Percentiles rank a stretch among this genome's conserved stretches.
Evolutionary conservation across 495 filamentous ascomycete genomes (phyloP).

Genomic region (Elaphomyces granulatus): DNA sequence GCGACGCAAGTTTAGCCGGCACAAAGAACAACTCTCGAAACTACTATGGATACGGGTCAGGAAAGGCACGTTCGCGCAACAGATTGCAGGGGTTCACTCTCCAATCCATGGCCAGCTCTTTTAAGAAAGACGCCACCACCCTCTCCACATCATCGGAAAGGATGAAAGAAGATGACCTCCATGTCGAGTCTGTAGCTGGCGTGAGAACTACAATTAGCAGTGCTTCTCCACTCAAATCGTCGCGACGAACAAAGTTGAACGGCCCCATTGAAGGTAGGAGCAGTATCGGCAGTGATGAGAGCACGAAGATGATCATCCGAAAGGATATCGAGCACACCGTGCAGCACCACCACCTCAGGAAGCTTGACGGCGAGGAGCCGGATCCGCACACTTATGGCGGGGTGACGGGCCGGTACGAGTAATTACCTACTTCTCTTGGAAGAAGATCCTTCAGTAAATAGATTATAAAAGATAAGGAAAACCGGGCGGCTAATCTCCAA

Average conservation of each 20-base stretch:
- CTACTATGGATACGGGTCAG: neutral
- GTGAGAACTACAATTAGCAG: neutral
- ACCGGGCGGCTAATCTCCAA: too few species aligned
- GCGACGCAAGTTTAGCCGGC: conserved; percentile 21
- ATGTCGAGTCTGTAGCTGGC: neutral
- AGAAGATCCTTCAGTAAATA: too few species aligned
- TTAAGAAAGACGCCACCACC: neutral
- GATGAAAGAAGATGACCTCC: neutral
- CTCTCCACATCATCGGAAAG: neutral
- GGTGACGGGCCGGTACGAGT: too few species aligned
- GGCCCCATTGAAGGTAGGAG: conserved; percentile 9
- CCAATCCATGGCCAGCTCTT: neutral
- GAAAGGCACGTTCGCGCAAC: conserved; percentile 1
- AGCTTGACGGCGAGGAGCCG: neutral
- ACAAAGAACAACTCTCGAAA: conserved; percentile 2
- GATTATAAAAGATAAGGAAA: too few species aligned
- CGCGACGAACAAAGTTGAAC: conserved; percentile 5
- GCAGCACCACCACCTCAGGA: conserved; percentile 8
- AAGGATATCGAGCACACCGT: conserved; percentile 32
- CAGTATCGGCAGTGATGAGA: conserved; percentile 17
- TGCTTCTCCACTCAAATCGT: conserved; percentile 1
- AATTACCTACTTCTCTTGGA: too few species aligned
- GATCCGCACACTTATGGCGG: too few species aligned
- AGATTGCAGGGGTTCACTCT: neutral
- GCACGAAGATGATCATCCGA: conserved; percentile 31